Percentiles rank a stretch among this genome's conserved stretches.
phyloP scores from a whole-genome alignment of 2,329 filamentous ascomycete genomes.

The Aspergillus ustus region DNA sequence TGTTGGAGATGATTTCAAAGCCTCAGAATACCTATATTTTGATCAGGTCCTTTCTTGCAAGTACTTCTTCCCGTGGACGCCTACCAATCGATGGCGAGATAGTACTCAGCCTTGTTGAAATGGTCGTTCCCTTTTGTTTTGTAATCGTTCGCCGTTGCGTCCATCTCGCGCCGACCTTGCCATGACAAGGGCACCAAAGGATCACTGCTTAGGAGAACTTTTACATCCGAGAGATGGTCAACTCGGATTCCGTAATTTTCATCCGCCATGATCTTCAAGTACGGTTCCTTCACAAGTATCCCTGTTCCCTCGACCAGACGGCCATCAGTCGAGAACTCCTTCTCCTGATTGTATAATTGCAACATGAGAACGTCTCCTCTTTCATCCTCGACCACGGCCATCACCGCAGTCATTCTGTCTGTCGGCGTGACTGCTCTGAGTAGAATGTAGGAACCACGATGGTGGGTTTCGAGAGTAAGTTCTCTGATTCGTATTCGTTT shows the following conservation, averaged over 20 bases:
- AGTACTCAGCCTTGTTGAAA: slow-evolving; percentile 19
- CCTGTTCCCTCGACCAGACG: slow-evolving; percentile 41
- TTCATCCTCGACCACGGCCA: slow-evolving; percentile 49
- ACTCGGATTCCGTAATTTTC: slow-evolving; percentile 53
- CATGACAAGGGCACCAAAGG: slow-evolving; percentile 48
- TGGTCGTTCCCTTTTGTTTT: slow-evolving; percentile 41
- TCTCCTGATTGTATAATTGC: slow-evolving; percentile 50
- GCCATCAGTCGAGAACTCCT: slow-evolving; percentile 37
- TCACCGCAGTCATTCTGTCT: slow-evolving; percentile 37
- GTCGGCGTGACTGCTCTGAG: slow-evolving; percentile 37
- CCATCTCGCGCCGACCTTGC: slow-evolving; percentile 21
- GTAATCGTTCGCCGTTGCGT: slow-evolving; percentile 18
- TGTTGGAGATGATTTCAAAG: slow-evolving; percentile 40
- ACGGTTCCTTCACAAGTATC: slow-evolving; percentile 60
- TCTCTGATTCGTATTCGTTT: slow-evolving; percentile 36
- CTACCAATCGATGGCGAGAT: slow-evolving; percentile 35
- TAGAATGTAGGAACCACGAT: slow-evolving; percentile 43
- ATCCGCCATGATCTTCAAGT: slow-evolving; percentile 49
- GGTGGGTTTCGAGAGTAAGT: slow-evolving; percentile 46
- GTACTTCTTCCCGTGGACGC: background rate
- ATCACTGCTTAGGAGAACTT: slow-evolving; percentile 43
- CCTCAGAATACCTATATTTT: slow-evolving; percentile 42
- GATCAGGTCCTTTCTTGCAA: slow-evolving; percentile 9
- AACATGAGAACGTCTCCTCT: slow-evolving; percentile 39
- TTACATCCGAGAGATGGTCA: slow-evolving; percentile 58